Base-by-base conservation (phyloP, 139 green algal genomes). In the Chlamydomonas schloesseri region DNA sequence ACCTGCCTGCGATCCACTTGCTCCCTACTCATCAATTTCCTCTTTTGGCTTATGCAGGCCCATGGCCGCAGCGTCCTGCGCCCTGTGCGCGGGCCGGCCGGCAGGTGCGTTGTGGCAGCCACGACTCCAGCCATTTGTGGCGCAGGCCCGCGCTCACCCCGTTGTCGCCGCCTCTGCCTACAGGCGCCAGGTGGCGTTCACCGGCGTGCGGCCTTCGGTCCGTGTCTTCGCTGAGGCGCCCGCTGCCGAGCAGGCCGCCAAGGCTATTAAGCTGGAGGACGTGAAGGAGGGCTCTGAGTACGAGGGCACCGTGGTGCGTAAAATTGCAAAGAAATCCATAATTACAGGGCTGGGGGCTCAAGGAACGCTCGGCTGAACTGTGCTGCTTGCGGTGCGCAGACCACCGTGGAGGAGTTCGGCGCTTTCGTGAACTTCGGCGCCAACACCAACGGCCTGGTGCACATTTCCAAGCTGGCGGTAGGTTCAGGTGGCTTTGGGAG, bases 351-450 rank as follows among this genome's bases (percentile, higher is more conserved):
- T 29, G 3, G 23, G 68, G 20, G 46, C 21, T 23, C 24, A 14
- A 71, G 11, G 33, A 8, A 36, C 29, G n/a, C 64, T 31, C 46
- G 55, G 26, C 68, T 71, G 37, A 71, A 34, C 57, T 55, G 65
- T 60, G 1, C 3, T 69, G 72, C 21, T 24, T 36, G 23, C 28
- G 70, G 67, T 24, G 42, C 84, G 86, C 91, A 96, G 94, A 89
- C 62, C 14, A 74, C 74, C 36, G 83, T 98, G 9, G 82, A 95
- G 84, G 31, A 86, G 11, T 99, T 97, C 86, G 98, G 98, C 42
- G 96, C 95, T 0, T 99, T 99, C 87, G 95, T 99, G 21, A 93
- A 99, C 89, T 95, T 99, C 81, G 96, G 96, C 50, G 89, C 91
- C 34, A 87, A 77, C 37, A 94, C 87, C 47, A 95, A 99, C 88